Conservation (phyloP, 2,329 filamentous ascomycete species). For the Verticillium dahliae region DNA sequence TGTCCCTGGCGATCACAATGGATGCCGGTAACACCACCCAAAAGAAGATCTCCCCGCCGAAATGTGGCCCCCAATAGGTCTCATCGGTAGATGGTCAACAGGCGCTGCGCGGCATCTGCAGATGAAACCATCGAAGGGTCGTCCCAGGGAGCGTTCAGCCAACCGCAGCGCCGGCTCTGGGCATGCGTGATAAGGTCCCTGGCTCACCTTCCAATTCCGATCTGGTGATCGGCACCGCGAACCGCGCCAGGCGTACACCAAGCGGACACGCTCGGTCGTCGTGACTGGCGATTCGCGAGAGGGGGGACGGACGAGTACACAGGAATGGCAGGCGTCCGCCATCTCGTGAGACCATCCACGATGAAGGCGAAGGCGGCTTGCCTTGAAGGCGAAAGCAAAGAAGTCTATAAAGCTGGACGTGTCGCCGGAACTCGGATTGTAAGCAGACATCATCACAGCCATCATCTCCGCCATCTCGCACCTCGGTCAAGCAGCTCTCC, state of each 20-base stretch:
- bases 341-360: background rate
- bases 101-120: background rate
- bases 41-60: background rate
- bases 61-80: background rate
- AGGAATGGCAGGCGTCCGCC: background rate
- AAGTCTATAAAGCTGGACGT: background rate
- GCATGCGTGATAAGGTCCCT: slow-evolving; percentile 9
- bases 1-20: background rate
- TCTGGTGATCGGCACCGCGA: slow-evolving; percentile 6
- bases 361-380: background rate
- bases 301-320: background rate
- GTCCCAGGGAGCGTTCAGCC: background rate
- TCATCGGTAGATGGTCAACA: background rate
- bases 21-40: background rate
- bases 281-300: background rate
- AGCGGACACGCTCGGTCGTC: slow-evolving; percentile 2
- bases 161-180: slow-evolving; percentile 8
- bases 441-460: background rate
- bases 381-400: background rate
- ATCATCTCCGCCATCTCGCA: background rate
- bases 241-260: slow-evolving; percentile 1
- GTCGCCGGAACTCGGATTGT: background rate
- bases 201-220: slow-evolving; percentile 9
- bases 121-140: background rate
- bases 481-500: background rate